Evolutionary conservation across 2,329 filamentous ascomycete genomes (phyloP).

Genomic region (Neofusicoccum sp.): DNA sequence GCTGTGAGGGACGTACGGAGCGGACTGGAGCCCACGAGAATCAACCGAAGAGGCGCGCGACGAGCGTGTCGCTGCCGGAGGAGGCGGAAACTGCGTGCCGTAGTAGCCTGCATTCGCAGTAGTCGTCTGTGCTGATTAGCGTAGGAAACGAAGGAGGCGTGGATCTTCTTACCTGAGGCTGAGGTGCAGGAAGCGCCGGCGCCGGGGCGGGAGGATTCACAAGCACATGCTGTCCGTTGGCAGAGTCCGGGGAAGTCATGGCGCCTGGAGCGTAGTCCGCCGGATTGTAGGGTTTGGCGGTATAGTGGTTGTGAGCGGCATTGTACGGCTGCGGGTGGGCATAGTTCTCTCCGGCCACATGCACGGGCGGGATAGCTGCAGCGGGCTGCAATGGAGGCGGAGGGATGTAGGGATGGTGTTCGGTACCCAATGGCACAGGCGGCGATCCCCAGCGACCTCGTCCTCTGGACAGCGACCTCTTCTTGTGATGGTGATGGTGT

Average conservation of each 20-base stretch:
- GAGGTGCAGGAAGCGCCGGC: neutral
- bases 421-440: neutral
- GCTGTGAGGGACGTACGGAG: constrained; percentile 16
- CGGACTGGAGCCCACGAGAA: constrained; percentile 3
- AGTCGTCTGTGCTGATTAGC: neutral
- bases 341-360: constrained; percentile 30
- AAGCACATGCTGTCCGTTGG: neutral
- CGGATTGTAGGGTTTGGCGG: constrained; percentile 31
- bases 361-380: constrained; percentile 31
- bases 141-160: neutral
- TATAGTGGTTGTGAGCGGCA: neutral
- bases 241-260: neutral
- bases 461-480: neutral
- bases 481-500: constrained; percentile 2
- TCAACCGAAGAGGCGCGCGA: constrained; percentile 16
- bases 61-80: constrained; percentile 4
- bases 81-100: constrained; percentile 15
- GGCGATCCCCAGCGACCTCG: neutral
- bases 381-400: constrained; percentile 26
- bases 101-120: constrained; percentile 13
- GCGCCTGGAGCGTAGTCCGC: constrained; percentile 25
- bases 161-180: neutral
- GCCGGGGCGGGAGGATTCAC: neutral
- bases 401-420: constrained; percentile 24
- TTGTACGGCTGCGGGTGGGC: constrained; percentile 15